A percentile compares a stretch with the other conserved stretches of the same genome.
These are phyloP conservation scores for Deinandra increscens DNA, from an alignment of 129 eudicot genomes.

Conservation along the genomic window DNA sequence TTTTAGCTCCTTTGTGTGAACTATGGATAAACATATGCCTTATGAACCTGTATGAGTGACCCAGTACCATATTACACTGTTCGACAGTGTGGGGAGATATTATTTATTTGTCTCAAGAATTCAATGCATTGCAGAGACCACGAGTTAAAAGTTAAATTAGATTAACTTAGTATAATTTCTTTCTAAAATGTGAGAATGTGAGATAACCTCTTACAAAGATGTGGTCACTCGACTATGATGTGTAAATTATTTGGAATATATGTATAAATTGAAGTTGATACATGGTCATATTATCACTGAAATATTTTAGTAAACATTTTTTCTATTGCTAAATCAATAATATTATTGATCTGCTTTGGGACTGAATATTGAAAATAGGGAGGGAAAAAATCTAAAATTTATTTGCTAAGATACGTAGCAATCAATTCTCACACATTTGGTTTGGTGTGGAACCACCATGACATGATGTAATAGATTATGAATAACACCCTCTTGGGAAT, in stretches of 20 bases:
- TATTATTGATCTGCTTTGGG: conserved; percentile 1
- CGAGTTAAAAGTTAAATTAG: not conserved
- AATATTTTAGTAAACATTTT: not conserved
- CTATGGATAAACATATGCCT: too few species aligned
- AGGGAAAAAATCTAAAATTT: not conserved
- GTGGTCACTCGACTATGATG: not conserved
- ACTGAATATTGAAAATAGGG: not conserved
- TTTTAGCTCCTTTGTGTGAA: too few species aligned
- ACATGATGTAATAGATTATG: not conserved
- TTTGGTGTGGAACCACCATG: not conserved
- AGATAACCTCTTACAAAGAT: not conserved
- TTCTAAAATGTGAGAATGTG: not conserved
- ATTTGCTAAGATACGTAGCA: not conserved
- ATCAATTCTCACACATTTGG: not conserved
- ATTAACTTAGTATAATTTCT: not conserved
- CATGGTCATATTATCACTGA: conserved; percentile 7
- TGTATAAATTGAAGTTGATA: conserved; percentile 49
- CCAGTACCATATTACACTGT: too few species aligned
- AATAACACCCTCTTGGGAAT: not conserved
- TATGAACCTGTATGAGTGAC: too few species aligned
- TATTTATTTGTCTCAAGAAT: not conserved
- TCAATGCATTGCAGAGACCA: not conserved
- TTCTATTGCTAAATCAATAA: not conserved
- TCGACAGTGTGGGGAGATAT: too few species aligned
- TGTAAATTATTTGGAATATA: conserved; percentile 62